Evolutionary conservation across 768 basidiomycete genomes (phyloP).

Genomic region (Mycena sanguinolenta): DNA sequence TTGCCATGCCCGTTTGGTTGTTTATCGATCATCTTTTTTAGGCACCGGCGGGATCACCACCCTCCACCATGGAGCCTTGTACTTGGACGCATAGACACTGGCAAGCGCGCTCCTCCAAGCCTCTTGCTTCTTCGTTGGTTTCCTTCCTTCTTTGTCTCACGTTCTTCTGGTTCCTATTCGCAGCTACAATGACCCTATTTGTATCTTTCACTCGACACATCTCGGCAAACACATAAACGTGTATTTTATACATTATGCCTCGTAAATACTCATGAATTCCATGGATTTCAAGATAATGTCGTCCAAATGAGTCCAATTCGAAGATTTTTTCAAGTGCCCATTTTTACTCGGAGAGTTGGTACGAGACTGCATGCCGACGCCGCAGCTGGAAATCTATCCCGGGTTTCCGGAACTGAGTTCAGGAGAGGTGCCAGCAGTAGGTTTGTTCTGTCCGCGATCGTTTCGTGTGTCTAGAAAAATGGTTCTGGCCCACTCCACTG

Average conservation of each 20-base stretch:
- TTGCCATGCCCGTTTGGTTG: constrained; percentile 32
- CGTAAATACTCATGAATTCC: constrained; percentile 30
- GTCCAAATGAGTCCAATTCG: no score
- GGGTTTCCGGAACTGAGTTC: no score
- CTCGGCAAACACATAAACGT: constrained; percentile 31
- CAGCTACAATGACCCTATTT: constrained; percentile 27
- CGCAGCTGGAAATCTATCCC: no score
- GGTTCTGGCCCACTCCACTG: no score
- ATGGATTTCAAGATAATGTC: constrained; percentile 27
- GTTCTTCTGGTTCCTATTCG: constrained; percentile 15
- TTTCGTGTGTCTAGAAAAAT: no score
- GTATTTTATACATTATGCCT: constrained; percentile 37
- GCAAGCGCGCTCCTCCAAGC: constrained; percentile 32
- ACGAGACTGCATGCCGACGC: no score
- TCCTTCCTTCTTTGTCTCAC: not conserved
- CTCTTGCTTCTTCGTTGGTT: constrained; percentile 29
- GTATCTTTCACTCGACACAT: constrained; percentile 32
- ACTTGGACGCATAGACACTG: constrained; percentile 26
- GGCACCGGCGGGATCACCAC: constrained; percentile 17
- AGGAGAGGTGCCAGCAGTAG: no score
- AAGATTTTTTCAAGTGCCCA: no score
- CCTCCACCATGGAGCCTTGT: constrained; percentile 12
- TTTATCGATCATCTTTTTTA: constrained; percentile 31
- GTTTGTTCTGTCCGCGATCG: no score
- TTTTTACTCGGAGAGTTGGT: no score